phyloP scores from a whole-genome alignment of 495 filamentous ascomycete species.

The Aspergillus asperescens region DNA sequence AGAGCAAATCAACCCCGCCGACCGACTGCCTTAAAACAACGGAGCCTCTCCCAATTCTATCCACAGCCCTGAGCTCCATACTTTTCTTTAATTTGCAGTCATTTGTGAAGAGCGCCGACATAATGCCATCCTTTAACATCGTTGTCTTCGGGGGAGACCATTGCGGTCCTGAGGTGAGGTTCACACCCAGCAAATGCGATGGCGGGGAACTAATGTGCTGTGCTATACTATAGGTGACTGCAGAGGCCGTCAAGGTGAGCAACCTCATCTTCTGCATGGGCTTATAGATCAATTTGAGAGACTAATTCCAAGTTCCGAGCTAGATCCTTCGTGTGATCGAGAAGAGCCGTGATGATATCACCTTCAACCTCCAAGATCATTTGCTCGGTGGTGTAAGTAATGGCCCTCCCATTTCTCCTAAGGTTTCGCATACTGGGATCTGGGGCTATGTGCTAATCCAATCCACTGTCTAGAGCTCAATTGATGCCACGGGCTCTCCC shows the following conservation, averaged over 20 bases:
- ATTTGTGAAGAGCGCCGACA: slow-evolving; percentile 8
- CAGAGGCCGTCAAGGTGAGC: slow-evolving; percentile 79
- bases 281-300: slow-evolving; percentile 2
- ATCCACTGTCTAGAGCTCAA: slow-evolving; percentile 54
- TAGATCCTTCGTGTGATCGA: slow-evolving; percentile 68
- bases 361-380: slow-evolving; percentile 90
- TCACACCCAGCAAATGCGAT: background rate
- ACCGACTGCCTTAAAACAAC: slow-evolving; percentile 19
- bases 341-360: slow-evolving; percentile 55
- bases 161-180: slow-evolving; percentile 83
- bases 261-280: background rate
- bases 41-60: slow-evolving; percentile 16
- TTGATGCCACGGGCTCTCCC: slow-evolving; percentile 71
- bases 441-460: background rate
- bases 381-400: slow-evolving; percentile 81
- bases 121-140: slow-evolving; percentile 50
- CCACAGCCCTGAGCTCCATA: slow-evolving; percentile 2
- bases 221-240: slow-evolving; percentile 43
- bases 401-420: background rate
- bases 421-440: background rate
- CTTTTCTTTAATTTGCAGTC: background rate
- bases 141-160: slow-evolving; percentile 85
- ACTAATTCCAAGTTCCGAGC: background rate
- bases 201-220: slow-evolving; percentile 13
- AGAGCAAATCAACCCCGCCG: slow-evolving; percentile 15